Evolutionary conservation across 1,139 yeast species (phyloP), one percentile per base, ranked within the genome.

Genomic region (Blastobotrys proliferans): DNA sequence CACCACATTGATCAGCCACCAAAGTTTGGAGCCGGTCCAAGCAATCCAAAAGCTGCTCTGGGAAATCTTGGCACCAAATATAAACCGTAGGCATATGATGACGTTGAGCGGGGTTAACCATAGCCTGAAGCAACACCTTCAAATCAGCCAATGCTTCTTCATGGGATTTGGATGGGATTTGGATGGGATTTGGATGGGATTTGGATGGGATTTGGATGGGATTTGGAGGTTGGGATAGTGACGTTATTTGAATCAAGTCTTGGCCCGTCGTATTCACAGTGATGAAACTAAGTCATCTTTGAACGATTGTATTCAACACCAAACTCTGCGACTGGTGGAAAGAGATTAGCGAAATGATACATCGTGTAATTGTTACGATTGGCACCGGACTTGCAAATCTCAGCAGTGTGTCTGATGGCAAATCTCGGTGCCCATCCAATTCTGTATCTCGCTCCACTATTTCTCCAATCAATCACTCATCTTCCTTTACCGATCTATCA

Each of bases 251-350:
- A 50, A 13, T 65, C 57, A 35, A 73, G 53, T 18, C 61, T 56
- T 27, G 62, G 54, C 16, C 53, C 62, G 45, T n/a, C n/a, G n/a
- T n/a, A n/a, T n/a, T 62, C 66, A 67, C 71, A 72, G 40, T 68
- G 70, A 46, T 72, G 76, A 29, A 66, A 63, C 78, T 78, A 74
- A 24, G 72, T 56, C 13, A 73, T 58, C 54, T 69, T 70, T 19
- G 60, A 57, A 34, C 60, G 58, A 26, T 56, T 57, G 13, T 47
- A 44, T 30, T 54, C 47, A 16, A 63, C 66, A 18, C 74, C 74
- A n/a, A n/a, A n/a, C 13, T n/a, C n/a, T n/a, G n/a, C n/a, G n/a
- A n/a, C n/a, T 10, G 10, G 20, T 4, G 13, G n/a, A 20, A 20
- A 19, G 11, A 2, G 14, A 6, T 3, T 45, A 47, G 6, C 47